Conservation (phyloP, 176 grass and related monocot genomes). For the Lolium perenne region DNA sequence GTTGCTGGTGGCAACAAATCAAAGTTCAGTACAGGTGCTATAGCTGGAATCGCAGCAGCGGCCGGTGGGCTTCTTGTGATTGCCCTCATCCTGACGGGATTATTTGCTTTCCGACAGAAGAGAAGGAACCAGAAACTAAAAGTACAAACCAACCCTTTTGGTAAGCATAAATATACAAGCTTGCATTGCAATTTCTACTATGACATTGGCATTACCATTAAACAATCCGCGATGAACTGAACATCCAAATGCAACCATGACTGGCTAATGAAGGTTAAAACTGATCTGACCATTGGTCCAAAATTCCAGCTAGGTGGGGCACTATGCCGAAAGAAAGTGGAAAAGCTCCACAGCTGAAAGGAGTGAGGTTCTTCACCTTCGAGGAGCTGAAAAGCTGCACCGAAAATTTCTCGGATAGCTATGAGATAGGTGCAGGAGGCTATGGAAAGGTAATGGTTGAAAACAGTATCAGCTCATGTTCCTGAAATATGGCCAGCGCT, state of each 20-base stretch:
- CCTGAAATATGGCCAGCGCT: not conserved
- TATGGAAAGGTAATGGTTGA: constrained; percentile 55
- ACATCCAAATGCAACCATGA: not conserved
- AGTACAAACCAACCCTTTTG: constrained; percentile 66
- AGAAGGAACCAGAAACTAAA: constrained; percentile 47
- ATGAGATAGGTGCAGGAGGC: constrained; percentile 65
- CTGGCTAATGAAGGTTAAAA: no score
- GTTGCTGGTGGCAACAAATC: constrained; percentile 43
- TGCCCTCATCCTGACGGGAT: constrained; percentile 57
- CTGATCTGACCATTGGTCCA: constrained; percentile 4
- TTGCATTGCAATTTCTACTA: constrained; percentile 12
- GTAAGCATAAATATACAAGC: constrained; percentile 46
- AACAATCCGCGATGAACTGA: not conserved
- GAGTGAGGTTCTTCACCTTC: constrained; percentile 66
- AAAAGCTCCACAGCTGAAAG: constrained; percentile 65
- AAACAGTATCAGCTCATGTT: not conserved
- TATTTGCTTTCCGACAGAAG: constrained; percentile 80
- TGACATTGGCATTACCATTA: not conserved
- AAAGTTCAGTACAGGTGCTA: constrained; percentile 59
- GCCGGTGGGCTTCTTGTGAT: constrained; percentile 65
- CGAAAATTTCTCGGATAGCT: constrained; percentile 57
- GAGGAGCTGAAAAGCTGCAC: constrained; percentile 68
- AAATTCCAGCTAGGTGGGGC: constrained; percentile 56
- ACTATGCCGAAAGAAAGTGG: constrained; percentile 43
- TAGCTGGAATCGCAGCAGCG: constrained; percentile 68